Evolutionary conservation across 176 grass and related monocot species (phyloP).

Genomic region (Poa annua): DNA sequence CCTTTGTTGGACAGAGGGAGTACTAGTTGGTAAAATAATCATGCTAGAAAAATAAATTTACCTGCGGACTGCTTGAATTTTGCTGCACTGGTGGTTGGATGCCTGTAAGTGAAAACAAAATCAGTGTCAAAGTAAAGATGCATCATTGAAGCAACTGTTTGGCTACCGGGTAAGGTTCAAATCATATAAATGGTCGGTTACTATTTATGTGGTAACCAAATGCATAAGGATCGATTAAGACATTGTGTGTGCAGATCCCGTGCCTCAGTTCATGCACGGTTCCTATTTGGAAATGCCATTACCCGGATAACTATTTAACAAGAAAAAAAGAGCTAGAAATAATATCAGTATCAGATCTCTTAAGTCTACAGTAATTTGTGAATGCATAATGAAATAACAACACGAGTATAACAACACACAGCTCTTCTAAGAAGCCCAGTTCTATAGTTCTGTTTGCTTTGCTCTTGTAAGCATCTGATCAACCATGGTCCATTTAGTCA

Average conservation of each 20-base stretch:
- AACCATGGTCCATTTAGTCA: not conserved
- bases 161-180: slow-evolving; percentile 17
- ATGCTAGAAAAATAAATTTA: slow-evolving; percentile 41
- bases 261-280: not conserved
- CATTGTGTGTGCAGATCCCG: not conserved
- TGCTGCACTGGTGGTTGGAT: slow-evolving; percentile 66
- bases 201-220: slow-evolving; percentile 25
- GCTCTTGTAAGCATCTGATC: not conserved
- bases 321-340: not conserved
- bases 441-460: not conserved
- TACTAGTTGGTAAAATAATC: slow-evolving; percentile 10
- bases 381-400: slow-evolving; percentile 22
- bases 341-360: not conserved
- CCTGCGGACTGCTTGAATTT: slow-evolving; percentile 77
- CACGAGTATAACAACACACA: not conserved
- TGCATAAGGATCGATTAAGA: not conserved
- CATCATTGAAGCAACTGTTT: not conserved
- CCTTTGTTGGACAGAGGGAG: no score
- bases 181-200: not conserved
- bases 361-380: not conserved
- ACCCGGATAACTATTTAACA: slow-evolving; percentile 29
- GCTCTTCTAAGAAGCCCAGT: slow-evolving; percentile 5
- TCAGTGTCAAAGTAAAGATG: slow-evolving; percentile 30
- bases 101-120: slow-evolving; percentile 50
- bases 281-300: not conserved